Evolutionary conservation across 140 eudicot genomes (phyloP).

Genomic region (Ambrosia hybrid): DNA sequence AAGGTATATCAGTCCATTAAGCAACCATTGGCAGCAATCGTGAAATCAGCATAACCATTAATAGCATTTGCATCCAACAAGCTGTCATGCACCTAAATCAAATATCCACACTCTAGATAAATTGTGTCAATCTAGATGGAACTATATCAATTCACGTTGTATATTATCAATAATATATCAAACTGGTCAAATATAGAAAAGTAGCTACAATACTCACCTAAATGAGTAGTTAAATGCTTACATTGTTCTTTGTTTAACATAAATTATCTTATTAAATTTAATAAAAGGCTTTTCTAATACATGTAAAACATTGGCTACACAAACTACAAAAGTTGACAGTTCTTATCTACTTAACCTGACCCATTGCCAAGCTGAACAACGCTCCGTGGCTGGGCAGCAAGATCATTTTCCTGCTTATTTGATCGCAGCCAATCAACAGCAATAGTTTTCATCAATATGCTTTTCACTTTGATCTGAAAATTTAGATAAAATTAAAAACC

Average conservation of each 20-base stretch:
- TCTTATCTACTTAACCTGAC: neutral
- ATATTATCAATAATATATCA: too few relatives aligned
- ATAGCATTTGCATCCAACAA: constrained; percentile 79
- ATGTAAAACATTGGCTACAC: neutral
- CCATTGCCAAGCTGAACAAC: constrained; percentile 58
- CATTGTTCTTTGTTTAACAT: too few relatives aligned
- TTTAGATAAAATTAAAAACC: neutral
- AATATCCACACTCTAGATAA: too few relatives aligned
- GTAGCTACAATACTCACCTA: too few relatives aligned
- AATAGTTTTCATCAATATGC: constrained; percentile 60
- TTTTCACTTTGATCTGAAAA: constrained; percentile 48
- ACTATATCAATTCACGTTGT: too few relatives aligned
- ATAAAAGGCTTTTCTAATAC: neutral
- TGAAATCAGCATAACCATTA: constrained; percentile 85
- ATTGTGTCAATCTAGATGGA: too few relatives aligned
- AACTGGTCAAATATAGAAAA: too few relatives aligned
- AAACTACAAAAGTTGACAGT: neutral
- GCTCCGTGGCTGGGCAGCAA: constrained; percentile 63
- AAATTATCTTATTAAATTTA: neutral
- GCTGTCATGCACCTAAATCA: constrained; percentile 57
- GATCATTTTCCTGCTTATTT: constrained; percentile 69
- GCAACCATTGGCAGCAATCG: constrained; percentile 79
- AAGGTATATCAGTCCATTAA: constrained; percentile 73
- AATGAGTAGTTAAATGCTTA: too few relatives aligned
- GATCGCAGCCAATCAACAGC: constrained; percentile 71